Percentiles rank a stretch among this genome's conserved stretches.
Conservation (phyloP, 73 alveolate genomes). For the Paramecium pentaurelia region DNA sequence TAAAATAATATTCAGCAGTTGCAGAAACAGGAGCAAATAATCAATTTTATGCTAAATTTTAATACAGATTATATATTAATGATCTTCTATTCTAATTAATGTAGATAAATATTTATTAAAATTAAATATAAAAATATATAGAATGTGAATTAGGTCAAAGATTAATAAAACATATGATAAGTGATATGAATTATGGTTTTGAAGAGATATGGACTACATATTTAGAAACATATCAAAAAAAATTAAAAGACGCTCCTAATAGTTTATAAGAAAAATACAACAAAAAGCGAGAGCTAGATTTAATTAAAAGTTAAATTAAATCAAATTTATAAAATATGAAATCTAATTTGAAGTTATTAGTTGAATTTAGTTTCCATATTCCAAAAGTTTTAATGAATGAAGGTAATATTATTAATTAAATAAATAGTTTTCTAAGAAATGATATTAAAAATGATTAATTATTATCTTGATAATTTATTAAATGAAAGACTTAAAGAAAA, state of each 20-base stretch:
- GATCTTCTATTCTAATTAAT: neutral
- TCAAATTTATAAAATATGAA: neutral
- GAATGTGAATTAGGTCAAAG: neutral
- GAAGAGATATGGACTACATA: conserved; percentile 18
- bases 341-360: neutral
- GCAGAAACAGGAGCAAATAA: conserved; percentile 32
- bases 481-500: neutral
- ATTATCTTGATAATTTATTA: neutral
- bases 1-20: neutral
- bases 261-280: neutral
- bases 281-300: neutral
- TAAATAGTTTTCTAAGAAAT: neutral
- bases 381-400: neutral
- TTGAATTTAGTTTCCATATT: neutral
- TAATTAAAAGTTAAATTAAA: neutral
- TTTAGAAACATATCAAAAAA: neutral
- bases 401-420: neutral
- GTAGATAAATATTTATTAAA: neutral
- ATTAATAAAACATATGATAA: neutral
- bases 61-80: neutral
- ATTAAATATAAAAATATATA: neutral
- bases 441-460: neutral
- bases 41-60: conserved; percentile 2
- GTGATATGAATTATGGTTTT: conserved; percentile 35
- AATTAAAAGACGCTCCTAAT: neutral